Base-by-base conservation (phyloP, 2,329 filamentous ascomycete genomes). In the Nemania abortiva region DNA sequence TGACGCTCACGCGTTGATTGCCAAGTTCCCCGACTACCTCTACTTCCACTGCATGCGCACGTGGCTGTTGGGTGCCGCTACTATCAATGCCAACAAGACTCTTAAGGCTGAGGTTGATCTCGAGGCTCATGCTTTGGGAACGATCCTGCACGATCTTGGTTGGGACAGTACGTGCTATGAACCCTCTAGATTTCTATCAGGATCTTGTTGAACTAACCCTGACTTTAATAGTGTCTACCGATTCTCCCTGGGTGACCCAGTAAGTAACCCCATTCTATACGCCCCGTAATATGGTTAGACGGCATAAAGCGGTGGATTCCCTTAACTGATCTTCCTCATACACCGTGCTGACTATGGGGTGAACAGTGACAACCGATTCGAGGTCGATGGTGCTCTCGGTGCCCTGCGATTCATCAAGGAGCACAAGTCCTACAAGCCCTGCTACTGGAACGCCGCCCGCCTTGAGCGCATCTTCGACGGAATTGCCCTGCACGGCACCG, bases 351-450 rank as follows among this genome's bases (percentile, higher is more conserved):
- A 66, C 15, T n/a, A n/a, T 31, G 15, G 3, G 2, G 37, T 45
- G 11, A 64, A 56, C 24, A 69, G 66, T 20, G 67, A 70, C n/a
- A 57, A 65, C 10, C 70, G 66, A 13, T 71, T 71, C 50, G 70
- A 69, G 39, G 70, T 71, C 13, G 70, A 71, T 20, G 70, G 70
- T 18, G 70, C 52, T 34, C 60, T 70, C 37, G 70, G 70, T n/a
- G 70, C 70, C 20, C 6, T 65, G 55, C 39, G 29, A 13, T 71
- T 58, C 22, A 67, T 71, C 59, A 70, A 67, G 63, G 34, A 31
- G 18, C 67, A 71, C 56, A 64, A 61, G 39, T 63, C 64, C 20
- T 68, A 68, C 53, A 62, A 56, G 29, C 24, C 65, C 10, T 62
- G 39, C 15, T 15, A 22, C 29, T 71, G 69, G 69, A 62, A 45